Conservation (phyloP, 2,329 filamentous ascomycete genomes). For the Penicillium sp. region DNA sequence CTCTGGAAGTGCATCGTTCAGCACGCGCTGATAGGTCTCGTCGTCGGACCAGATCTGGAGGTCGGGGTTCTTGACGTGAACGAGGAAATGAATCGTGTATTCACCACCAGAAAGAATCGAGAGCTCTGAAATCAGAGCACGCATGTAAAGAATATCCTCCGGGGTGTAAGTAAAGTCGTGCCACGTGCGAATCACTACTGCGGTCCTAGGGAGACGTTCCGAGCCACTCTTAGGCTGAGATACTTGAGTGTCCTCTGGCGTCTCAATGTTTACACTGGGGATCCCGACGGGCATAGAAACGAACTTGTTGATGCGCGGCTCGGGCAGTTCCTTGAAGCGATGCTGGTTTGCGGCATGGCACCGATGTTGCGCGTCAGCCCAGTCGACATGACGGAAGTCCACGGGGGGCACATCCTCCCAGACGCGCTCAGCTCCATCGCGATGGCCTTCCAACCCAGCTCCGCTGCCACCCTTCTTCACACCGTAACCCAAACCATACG, state of each 20-base stretch:
- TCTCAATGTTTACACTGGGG: conserved; percentile 19
- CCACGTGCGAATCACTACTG: conserved; percentile 77
- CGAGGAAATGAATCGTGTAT: conserved; percentile 77
- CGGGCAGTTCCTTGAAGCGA: conserved; percentile 58
- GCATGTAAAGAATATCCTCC: conserved; percentile 75
- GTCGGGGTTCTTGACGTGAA: conserved; percentile 79
- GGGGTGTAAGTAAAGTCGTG: conserved; percentile 74
- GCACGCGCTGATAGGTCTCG: conserved; percentile 66
- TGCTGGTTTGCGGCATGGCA: conserved; percentile 70
- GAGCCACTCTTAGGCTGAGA: conserved; percentile 22
- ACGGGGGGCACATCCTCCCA: conserved; percentile 71
- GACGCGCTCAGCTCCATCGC: conserved; percentile 73
- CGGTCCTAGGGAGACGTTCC: conserved; percentile 56
- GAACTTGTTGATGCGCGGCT: conserved; percentile 36
- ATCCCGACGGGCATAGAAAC: conserved; percentile 33
- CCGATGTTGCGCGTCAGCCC: conserved; percentile 72
- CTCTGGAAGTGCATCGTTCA: conserved; percentile 68
- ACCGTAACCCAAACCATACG: conserved; percentile 88
- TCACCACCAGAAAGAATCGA: conserved; percentile 75
- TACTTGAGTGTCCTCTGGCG: conserved; percentile 16
- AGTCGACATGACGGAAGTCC: conserved; percentile 73
- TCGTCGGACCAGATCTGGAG: conserved; percentile 79
- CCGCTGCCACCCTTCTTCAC: conserved; percentile 74
- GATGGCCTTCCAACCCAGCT: conserved; percentile 80
- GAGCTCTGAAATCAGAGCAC: conserved; percentile 76